These are phyloP conservation scores for Aspergillus fischeri DNA, from an alignment of 2,329 filamentous ascomycete genomes.

Conservation along the genomic window DNA sequence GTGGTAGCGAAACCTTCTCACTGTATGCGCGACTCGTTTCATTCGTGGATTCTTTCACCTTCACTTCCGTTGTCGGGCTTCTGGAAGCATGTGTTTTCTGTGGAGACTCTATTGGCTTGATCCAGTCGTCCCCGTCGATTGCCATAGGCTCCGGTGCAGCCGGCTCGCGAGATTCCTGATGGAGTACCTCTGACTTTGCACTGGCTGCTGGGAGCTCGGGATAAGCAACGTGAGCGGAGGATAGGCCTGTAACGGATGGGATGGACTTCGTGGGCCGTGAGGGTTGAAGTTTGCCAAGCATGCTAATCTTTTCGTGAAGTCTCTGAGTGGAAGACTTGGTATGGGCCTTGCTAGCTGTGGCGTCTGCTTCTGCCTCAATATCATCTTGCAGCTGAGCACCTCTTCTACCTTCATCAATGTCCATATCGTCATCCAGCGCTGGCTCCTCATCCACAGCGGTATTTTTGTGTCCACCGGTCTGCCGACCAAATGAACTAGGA, in stretches of 20 bases:
- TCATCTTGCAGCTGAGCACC: constrained; percentile 29
- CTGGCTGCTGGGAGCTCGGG: constrained; percentile 31
- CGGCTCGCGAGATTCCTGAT: constrained; percentile 18
- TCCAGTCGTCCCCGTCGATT: constrained; percentile 56
- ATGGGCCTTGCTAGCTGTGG: constrained; percentile 56
- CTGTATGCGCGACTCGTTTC: constrained; percentile 16
- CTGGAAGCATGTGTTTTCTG: constrained; percentile 54
- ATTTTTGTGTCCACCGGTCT: constrained; percentile 58
- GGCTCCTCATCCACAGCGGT: constrained; percentile 41
- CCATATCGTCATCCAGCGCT: constrained; percentile 43
- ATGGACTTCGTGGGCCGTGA: constrained; percentile 45
- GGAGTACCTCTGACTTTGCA: constrained; percentile 21
- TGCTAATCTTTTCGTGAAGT: constrained; percentile 86
- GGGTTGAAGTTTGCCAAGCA: constrained; percentile 56
- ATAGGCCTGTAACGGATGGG: constrained; percentile 27
- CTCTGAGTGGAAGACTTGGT: constrained; percentile 92
- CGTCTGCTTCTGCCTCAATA: constrained; percentile 46
- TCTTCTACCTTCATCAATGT: constrained; percentile 54
- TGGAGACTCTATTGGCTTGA: constrained; percentile 48
- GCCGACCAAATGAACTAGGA: constrained; percentile 68
- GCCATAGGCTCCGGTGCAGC: constrained; percentile 18
- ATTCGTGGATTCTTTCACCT: constrained; percentile 46
- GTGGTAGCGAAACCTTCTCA: constrained; percentile 2
- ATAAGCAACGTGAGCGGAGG: constrained; percentile 32
- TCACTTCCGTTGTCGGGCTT: constrained; percentile 58